Evolutionary conservation across 2,329 filamentous ascomycete genomes (phyloP).

Genomic region (Fusarium decemcellulare): DNA sequence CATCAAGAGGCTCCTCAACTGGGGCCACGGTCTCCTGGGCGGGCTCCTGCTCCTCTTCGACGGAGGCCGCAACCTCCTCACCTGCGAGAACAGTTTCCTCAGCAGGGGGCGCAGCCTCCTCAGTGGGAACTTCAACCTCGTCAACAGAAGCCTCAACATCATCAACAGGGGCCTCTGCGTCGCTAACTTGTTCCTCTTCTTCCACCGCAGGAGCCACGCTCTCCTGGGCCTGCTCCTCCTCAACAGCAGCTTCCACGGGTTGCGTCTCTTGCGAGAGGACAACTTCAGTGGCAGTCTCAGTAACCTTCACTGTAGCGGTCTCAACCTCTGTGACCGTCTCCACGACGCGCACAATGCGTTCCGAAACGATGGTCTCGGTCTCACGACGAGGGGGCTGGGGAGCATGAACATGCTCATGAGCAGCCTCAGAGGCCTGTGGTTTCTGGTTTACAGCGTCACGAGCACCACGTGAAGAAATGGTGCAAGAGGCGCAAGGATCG

Average conservation of each 20-base stretch:
- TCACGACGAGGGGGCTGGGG: constrained; percentile 37
- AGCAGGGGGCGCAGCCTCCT: constrained; percentile 6
- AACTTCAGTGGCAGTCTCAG: constrained; percentile 49
- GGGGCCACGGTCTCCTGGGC: constrained; percentile 13
- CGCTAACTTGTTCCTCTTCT: not conserved
- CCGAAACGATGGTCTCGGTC: constrained; percentile 36
- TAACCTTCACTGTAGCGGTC: constrained; percentile 49
- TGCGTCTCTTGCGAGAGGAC: constrained; percentile 33
- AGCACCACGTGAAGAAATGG: constrained; percentile 20
- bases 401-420: constrained; percentile 5
- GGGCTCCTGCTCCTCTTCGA: constrained; percentile 6
- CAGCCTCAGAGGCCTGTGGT: constrained; percentile 3
- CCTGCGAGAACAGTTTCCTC: not conserved
- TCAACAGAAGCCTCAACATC: not conserved
- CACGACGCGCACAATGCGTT: constrained; percentile 50
- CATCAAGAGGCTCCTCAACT: constrained; percentile 3
- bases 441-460: constrained; percentile 1
- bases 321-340: constrained; percentile 55
- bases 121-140: not conserved
- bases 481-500: constrained; percentile 44
- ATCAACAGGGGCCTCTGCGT: not conserved
- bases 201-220: not conserved
- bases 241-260: constrained; percentile 15
- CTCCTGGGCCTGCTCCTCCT: constrained; percentile 3
- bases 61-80: constrained; percentile 7